These are phyloP conservation scores for Ustilago nuda DNA, from an alignment of 1,284 basidiomycete genomes.

Conservation along the genomic window DNA sequence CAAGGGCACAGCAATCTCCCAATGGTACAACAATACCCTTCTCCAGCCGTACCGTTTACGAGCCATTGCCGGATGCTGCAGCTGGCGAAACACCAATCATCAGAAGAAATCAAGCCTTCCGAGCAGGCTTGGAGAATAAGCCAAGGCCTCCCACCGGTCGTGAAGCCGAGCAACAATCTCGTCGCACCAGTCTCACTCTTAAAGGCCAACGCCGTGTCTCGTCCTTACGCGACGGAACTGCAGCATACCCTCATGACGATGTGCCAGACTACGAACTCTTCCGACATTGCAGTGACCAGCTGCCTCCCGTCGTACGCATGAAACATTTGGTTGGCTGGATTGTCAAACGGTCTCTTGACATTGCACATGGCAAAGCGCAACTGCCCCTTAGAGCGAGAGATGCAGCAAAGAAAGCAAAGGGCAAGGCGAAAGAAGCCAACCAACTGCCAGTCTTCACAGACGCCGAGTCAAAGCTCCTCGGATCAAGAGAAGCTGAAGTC, in stretches of 20 bases:
- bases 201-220: conserved; percentile 58
- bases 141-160: conserved; percentile 40
- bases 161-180: conserved; percentile 31
- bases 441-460: conserved; percentile 40
- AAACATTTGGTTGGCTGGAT: conserved; percentile 59
- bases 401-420: conserved; percentile 38
- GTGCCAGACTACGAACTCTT: conserved; percentile 63
- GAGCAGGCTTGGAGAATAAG: conserved; percentile 44
- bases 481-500: conserved; percentile 29
- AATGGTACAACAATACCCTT: conserved; percentile 23
- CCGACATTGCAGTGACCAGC: conserved; percentile 58
- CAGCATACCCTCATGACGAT: conserved; percentile 61
- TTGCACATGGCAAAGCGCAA: conserved; percentile 47
- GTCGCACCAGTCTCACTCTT: conserved; percentile 59
- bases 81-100: conserved; percentile 57
- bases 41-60: conserved; percentile 41
- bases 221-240: conserved; percentile 53
- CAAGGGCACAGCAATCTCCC: conserved; percentile 11
- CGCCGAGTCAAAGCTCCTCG: conserved; percentile 46
- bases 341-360: conserved; percentile 54
- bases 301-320: conserved; percentile 61
- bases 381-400: conserved; percentile 26
- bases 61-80: conserved; percentile 45
- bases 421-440: conserved; percentile 29
- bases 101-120: conserved; percentile 46